Evolutionary conservation across 129 eudicot genomes (phyloP).

Genomic region (Flaveria bidentis): DNA sequence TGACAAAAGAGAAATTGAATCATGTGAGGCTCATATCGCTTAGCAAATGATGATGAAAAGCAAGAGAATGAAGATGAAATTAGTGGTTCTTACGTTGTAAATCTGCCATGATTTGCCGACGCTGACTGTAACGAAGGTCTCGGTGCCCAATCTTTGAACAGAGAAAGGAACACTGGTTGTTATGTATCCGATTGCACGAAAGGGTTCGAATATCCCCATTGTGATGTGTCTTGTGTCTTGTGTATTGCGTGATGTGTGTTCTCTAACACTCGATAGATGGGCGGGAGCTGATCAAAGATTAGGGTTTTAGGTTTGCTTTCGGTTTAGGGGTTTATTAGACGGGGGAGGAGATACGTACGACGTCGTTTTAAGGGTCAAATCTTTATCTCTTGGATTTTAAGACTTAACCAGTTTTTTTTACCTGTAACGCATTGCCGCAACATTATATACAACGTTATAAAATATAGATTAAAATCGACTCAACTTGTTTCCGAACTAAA

Average conservation of each 20-base stretch:
- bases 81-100: slow-evolving; percentile 56
- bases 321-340: neutral
- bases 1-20: slow-evolving; percentile 37
- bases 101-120: slow-evolving; percentile 96
- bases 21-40: neutral
- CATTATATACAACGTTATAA: no score
- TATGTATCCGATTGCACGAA: slow-evolving; percentile 94
- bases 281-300: slow-evolving; percentile 9
- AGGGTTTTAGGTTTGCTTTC: slow-evolving; percentile 5
- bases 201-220: slow-evolving; percentile 95
- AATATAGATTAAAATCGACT: no score
- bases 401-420: no score
- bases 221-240: neutral
- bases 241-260: neutral
- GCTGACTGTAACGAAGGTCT: slow-evolving; percentile 98
- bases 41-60: neutral
- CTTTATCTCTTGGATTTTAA: no score
- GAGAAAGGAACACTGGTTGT: slow-evolving; percentile 76
- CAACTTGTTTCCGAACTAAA: no score
- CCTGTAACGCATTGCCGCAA: no score
- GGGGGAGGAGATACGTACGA: neutral
- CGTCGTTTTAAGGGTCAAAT: neutral
- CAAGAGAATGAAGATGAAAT: neutral
- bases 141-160: slow-evolving; percentile 80
- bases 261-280: neutral